Conservation (phyloP, 2,329 filamentous ascomycete species). For the Tympanopsis confertula region DNA sequence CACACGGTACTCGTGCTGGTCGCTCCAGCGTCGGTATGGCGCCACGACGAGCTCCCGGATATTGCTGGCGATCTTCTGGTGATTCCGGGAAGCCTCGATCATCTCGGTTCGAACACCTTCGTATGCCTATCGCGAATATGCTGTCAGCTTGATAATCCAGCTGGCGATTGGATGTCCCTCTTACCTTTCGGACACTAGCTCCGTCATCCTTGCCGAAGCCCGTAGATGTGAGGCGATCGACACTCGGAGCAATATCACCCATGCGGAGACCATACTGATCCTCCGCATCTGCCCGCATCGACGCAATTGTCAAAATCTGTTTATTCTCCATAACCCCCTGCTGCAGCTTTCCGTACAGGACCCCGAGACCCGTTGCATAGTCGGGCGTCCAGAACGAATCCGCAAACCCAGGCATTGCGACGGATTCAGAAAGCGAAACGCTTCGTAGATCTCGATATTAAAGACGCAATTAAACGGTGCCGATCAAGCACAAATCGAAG, state of each 20-base stretch:
- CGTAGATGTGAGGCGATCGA: slow-evolving; percentile 63
- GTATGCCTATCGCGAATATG: slow-evolving; percentile 56
- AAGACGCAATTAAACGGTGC: no score
- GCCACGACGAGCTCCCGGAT: slow-evolving; percentile 92
- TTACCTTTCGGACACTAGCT: slow-evolving; percentile 86
- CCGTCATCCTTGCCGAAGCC: slow-evolving; percentile 89
- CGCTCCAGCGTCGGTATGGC: slow-evolving; percentile 92
- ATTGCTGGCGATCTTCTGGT: slow-evolving; percentile 90
- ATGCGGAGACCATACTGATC: slow-evolving; percentile 76
- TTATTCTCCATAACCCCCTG: slow-evolving; percentile 93
- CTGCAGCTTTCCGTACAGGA: slow-evolving; percentile 91
- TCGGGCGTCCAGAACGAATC: slow-evolving; percentile 61
- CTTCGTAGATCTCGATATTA: no score
- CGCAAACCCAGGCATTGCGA: slow-evolving; percentile 45
- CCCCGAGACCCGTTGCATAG: slow-evolving; percentile 66
- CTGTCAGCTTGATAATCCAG: neutral
- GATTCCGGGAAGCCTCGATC: slow-evolving; percentile 77
- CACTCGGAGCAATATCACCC: slow-evolving; percentile 67
- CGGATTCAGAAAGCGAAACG: no score
- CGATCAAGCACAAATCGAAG: no score
- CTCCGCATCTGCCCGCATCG: slow-evolving; percentile 90
- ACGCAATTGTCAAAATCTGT: slow-evolving; percentile 81
- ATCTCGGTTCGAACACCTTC: slow-evolving; percentile 88
- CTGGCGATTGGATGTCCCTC: slow-evolving; percentile 7
- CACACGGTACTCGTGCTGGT: slow-evolving; percentile 80